Percentiles rank a stretch among this genome's conserved stretches.
These are phyloP conservation scores for Curvularia verruculosa DNA, from an alignment of 2,329 filamentous ascomycete genomes.

Conservation along the genomic window DNA sequence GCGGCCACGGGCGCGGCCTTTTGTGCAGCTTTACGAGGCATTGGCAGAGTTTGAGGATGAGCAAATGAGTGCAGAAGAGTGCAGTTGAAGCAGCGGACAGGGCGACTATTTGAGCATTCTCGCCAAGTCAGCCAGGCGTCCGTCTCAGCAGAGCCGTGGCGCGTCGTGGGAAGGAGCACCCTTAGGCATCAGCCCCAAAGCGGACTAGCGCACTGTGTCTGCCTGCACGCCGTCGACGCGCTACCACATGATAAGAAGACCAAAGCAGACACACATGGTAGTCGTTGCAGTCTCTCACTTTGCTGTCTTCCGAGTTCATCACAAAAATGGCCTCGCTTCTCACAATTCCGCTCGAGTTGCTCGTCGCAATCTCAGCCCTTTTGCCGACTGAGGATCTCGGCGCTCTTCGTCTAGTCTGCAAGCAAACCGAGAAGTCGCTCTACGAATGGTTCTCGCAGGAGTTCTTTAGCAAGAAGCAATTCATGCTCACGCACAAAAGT, in stretches of 20 bases:
- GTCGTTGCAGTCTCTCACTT: background rate
- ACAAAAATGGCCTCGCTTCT: conserved; percentile 31
- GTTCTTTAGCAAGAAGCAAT: conserved; percentile 71
- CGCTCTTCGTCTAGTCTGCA: conserved; percentile 62
- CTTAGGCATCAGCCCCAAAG: conserved; percentile 23
- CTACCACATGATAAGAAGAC: conserved; percentile 21
- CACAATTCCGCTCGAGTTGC: conserved; percentile 63
- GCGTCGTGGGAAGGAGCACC: conserved; percentile 8
- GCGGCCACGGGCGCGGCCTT: conserved; percentile 26
- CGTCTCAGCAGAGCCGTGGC: conserved; percentile 4
- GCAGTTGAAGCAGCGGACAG: conserved; percentile 2
- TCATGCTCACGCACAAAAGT: conserved; percentile 66
- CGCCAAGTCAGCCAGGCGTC: conserved; percentile 7
- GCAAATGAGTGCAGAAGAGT: background rate
- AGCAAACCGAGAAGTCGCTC: conserved; percentile 59
- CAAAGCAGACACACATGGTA: background rate
- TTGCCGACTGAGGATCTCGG: conserved; percentile 64
- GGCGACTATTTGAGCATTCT: conserved; percentile 20
- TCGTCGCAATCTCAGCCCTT: conserved; percentile 58
- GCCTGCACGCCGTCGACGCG: conserved; percentile 25
- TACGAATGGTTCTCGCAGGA: conserved; percentile 64
- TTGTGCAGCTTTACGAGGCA: conserved; percentile 31
- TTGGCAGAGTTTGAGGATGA: conserved; percentile 12
- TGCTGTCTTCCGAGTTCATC: background rate
- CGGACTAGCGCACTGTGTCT: conserved; percentile 16